Percentiles rank a stretch among this genome's conserved stretches.
Conservation (phyloP, 225 moss, liverwort and hornwort genomes). For the Neckera pumila region DNA sequence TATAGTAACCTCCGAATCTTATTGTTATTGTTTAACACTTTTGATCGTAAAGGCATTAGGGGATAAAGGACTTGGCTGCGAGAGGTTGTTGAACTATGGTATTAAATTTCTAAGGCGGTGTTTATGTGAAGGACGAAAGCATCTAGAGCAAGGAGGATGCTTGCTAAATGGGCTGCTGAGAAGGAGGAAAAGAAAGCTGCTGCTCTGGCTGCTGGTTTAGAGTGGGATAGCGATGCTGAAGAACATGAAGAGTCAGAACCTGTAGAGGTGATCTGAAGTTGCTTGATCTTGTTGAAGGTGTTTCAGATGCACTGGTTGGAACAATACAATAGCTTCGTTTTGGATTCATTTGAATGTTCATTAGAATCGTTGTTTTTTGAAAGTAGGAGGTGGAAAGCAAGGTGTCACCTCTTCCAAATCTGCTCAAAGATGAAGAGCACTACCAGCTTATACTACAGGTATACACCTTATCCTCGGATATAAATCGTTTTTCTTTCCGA, state of each 20-base stretch:
- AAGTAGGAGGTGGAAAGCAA: slow-evolving; percentile 45
- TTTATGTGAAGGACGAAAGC: slow-evolving; percentile 70
- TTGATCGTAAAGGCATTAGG: background rate
- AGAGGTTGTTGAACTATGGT: background rate
- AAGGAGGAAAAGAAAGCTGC: slow-evolving; percentile 91
- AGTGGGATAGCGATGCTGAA: slow-evolving; percentile 87
- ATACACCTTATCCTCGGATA: background rate
- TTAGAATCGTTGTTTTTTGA: background rate
- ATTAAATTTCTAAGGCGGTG: background rate
- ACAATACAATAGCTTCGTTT: background rate
- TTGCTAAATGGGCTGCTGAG: slow-evolving; percentile 78
- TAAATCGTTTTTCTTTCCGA: background rate
- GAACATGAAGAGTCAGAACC: slow-evolving; percentile 53
- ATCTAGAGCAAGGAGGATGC: slow-evolving; percentile 69
- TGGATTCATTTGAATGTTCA: background rate
- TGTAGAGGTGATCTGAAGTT: slow-evolving; percentile 19
- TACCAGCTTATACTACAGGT: slow-evolving; percentile 77
- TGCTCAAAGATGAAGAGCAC: slow-evolving; percentile 94
- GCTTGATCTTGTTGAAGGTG: background rate
- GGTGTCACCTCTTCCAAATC: slow-evolving; percentile 64
- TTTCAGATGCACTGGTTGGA: background rate
- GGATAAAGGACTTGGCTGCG: background rate
- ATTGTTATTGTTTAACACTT: background rate
- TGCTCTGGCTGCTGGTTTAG: slow-evolving; percentile 78
- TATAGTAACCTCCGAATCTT: background rate